A percentile compares a stretch with the other conserved stretches of the same genome.
Evolutionary conservation across 768 basidiomycete species (phyloP).

Genomic region (Xerocomellus dryophilus): DNA sequence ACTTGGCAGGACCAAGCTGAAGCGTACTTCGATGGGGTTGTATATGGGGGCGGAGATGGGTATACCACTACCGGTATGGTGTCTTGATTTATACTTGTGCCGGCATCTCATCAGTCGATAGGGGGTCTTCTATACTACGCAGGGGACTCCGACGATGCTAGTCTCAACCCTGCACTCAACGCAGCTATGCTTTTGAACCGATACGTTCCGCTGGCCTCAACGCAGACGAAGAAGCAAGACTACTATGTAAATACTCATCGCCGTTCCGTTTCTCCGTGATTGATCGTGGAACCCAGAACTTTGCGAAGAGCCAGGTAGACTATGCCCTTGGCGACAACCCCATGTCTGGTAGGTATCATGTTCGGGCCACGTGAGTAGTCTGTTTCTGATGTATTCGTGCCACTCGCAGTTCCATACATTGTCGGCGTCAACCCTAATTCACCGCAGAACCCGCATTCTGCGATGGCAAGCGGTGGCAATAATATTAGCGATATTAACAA

Average conservation of each 20-base stretch:
- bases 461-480: conserved; percentile 80
- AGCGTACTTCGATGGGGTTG: conserved; percentile 68
- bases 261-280: neutral
- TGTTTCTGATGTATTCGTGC: neutral
- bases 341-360: conserved; percentile 61
- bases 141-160: conserved; percentile 79
- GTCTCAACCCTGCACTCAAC: conserved; percentile 84
- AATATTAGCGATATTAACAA: conserved; percentile 69
- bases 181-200: conserved; percentile 78
- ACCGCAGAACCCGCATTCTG: conserved; percentile 87
- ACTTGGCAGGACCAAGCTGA: conserved; percentile 72
- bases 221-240: conserved; percentile 47
- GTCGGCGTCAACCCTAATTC: conserved; percentile 91
- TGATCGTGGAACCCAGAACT: conserved; percentile 43
- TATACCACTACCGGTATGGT: conserved; percentile 59
- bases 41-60: conserved; percentile 53
- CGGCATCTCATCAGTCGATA: conserved; percentile 26
- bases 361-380: neutral
- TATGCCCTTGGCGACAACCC: conserved; percentile 88
- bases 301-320: conserved; percentile 73
- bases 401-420: conserved; percentile 48
- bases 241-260: conserved; percentile 51
- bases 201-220: conserved; percentile 74
- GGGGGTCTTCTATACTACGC: conserved; percentile 79
- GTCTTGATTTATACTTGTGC: neutral